phyloP scores from a whole-genome alignment of 768 basidiomycete species.

The Cystoderma amianthinum region DNA sequence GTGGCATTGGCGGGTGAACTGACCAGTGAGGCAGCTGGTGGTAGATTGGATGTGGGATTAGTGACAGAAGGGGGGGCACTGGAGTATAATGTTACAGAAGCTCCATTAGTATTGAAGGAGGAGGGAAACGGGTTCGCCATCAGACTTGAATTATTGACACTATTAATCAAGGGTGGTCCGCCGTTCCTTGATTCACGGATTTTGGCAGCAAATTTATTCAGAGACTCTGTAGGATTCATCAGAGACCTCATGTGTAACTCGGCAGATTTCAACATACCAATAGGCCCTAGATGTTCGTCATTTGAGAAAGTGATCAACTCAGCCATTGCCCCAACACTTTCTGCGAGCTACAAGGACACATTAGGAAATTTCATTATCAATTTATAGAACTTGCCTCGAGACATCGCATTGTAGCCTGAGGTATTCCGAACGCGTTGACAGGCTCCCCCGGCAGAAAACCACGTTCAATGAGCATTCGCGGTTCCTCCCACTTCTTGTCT shows the following conservation, averaged over 20 bases:
- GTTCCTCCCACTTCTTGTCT: conserved; percentile 63
- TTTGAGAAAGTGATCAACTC: conserved; percentile 66
- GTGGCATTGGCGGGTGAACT: conserved; percentile 46
- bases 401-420: conserved; percentile 86
- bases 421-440: conserved; percentile 84
- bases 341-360: conserved; percentile 50
- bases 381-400: conserved; percentile 46
- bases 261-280: conserved; percentile 41
- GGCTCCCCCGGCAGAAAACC: conserved; percentile 76
- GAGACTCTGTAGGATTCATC: conserved; percentile 26
- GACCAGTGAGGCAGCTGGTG: conserved; percentile 20
- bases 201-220: conserved; percentile 29
- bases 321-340: conserved; percentile 75
- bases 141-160: conserved; percentile 1
- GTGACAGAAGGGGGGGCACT: conserved; percentile 38
- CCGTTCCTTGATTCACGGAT: conserved; percentile 26
- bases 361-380: conserved; percentile 5
- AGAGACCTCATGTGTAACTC: background rate
- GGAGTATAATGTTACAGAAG: conserved; percentile 41
- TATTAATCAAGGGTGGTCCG: conserved; percentile 12
- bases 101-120: conserved; percentile 6
- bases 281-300: conserved; percentile 49
- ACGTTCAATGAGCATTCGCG: conserved; percentile 47
- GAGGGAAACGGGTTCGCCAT: conserved; percentile 13
- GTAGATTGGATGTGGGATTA: conserved; percentile 26